Evolutionary conservation across 2,329 filamentous ascomycete genomes (phyloP), one percentile per base, ranked within the genome.

Genomic region (Diaporthe caulivora): DNA sequence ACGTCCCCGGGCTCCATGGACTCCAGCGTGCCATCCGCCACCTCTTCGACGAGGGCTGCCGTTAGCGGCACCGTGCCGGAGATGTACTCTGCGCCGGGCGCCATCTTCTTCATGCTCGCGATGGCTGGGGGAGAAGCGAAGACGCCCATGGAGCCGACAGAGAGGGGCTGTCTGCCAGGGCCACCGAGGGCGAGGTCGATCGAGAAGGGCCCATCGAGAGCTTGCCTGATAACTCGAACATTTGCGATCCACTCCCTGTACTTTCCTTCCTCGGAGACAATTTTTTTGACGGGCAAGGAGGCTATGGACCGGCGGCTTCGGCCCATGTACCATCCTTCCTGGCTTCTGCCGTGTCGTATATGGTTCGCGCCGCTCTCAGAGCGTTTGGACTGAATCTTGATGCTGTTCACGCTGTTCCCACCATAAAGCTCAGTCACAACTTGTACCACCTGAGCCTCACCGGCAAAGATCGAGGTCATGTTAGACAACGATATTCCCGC

Each of bases 161-260:
- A 83, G 3, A 78, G 76, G 0, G 87, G 83, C 9, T 60, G 83
- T 18, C 29, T 34, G 5, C 17, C 55, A 11, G 44, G 29, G 17
- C 42, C 37, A 0, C 91, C 93, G 1, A 95, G 79, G 82, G 95
- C 95, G 73, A 95, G 84, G 79, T 92, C 89, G 26, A 96, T 84
- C 0, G 86, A 86, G 78, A 92, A 94, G 0, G 92, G 90, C 1
- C 87, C 88, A 15, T 87, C 84, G 11, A 93, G 81, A 2, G 90
- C 89, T 72, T 89, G 87, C 75, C 91, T 92, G 70, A 87, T 84
- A 29, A 92, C 89, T 21, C 85, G 84, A 57, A 95, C 87, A 77
- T 93, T 94, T 76, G 90, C 90, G 31, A 91, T 86, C 89, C 93
- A 96, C 77, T 95, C 88, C 8, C 84, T 86, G 77, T 91, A 90